Percentiles rank a stretch among this genome's conserved stretches.
Conservation (phyloP, 1,284 basidiomycete genomes). For the Heterobasidion irregulare region DNA sequence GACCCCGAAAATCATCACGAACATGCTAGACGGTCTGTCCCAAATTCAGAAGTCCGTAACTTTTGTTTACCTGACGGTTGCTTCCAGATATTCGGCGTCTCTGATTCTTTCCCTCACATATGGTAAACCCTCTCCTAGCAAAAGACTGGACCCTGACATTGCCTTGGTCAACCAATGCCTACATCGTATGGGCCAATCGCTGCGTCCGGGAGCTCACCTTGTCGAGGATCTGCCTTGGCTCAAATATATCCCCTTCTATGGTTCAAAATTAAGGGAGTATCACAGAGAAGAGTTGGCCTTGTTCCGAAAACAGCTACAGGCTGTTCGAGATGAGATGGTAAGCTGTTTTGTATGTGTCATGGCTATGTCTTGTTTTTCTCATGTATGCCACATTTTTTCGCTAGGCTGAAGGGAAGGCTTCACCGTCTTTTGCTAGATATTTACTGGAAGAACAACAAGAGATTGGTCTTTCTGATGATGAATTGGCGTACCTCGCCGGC, state of each 20-base stretch:
- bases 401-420: conserved; percentile 27
- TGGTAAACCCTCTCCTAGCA: conserved; percentile 42
- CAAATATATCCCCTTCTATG: conserved; percentile 47
- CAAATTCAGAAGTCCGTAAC: background rate
- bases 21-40: conserved; percentile 40
- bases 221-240: conserved; percentile 56
- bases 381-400: no score
- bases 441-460: conserved; percentile 44
- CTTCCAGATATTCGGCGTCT: conserved; percentile 48
- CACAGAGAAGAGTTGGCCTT: conserved; percentile 48
- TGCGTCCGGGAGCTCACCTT: conserved; percentile 48
- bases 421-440: conserved; percentile 45
- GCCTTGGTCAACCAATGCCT: conserved; percentile 39
- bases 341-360: conserved; percentile 5
- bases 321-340: conserved; percentile 38
- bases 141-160: conserved; percentile 50
- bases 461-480: conserved; percentile 40
- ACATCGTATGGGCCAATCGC: conserved; percentile 35
- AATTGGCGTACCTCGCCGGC: conserved; percentile 53
- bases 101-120: conserved; percentile 62
- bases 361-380: no score
- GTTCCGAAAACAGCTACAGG: conserved; percentile 40
- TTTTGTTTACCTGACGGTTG: background rate
- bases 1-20: conserved; percentile 40
- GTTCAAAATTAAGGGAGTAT: conserved; percentile 39